Evolutionary conservation across 768 basidiomycete genomes (phyloP).

Genomic region (Clitopilus passeckerianus): DNA sequence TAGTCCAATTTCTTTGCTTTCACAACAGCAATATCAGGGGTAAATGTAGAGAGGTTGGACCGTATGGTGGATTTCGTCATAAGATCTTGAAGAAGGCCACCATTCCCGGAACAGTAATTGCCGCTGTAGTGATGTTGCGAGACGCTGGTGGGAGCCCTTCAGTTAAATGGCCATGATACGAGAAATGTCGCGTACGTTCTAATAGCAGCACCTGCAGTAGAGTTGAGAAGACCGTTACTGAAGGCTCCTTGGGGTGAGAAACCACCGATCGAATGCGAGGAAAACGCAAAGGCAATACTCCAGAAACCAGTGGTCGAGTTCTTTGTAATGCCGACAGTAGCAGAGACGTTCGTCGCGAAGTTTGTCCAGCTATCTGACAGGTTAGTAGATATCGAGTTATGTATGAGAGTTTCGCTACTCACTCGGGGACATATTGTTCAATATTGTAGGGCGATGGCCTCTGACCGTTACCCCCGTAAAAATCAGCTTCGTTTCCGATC

Average conservation of each 20-base stretch:
- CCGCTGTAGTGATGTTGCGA: conserved; percentile 59
- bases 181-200: conserved; percentile 35
- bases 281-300: conserved; percentile 44
- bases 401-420: conserved; percentile 11
- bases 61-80: conserved; percentile 60
- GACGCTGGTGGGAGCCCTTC: conserved; percentile 27
- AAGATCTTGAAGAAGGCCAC: conserved; percentile 52
- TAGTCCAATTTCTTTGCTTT: conserved; percentile 43
- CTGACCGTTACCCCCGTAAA: conserved; percentile 42
- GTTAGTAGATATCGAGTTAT: neutral
- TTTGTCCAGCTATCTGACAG: conserved; percentile 40
- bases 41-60: conserved; percentile 48
- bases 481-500: conserved; percentile 59
- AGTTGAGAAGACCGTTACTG: conserved; percentile 41
- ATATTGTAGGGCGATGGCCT: conserved; percentile 34
- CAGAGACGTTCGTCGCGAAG: conserved; percentile 45
- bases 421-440: conserved; percentile 46
- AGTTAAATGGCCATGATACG: neutral
- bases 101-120: conserved; percentile 53
- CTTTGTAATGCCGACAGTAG: conserved; percentile 29
- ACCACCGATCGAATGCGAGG: conserved; percentile 37
- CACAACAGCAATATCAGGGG: conserved; percentile 49
- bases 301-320: conserved; percentile 39
- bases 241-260: conserved; percentile 65
- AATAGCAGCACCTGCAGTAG: conserved; percentile 43